phyloP scores from a whole-genome alignment of 169 alveolate genomes.

The Plasmodium coatneyi region DNA sequence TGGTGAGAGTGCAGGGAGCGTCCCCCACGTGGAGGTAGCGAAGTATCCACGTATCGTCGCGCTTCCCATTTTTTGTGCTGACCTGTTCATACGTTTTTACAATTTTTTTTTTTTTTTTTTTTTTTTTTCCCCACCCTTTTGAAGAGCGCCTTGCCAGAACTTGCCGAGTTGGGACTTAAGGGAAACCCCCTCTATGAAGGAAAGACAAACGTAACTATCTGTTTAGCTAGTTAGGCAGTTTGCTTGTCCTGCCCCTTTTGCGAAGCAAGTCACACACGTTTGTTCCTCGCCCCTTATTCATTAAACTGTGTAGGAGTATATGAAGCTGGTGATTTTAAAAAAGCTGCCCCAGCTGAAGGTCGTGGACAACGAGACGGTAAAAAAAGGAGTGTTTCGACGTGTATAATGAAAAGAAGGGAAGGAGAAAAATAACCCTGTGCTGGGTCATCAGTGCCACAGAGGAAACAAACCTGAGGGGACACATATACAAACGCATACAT shows the following conservation, averaged over 20 bases:
- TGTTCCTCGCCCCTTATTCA: not conserved
- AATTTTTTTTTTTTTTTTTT: not conserved
- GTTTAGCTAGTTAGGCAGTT: not conserved
- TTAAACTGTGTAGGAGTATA: constrained; percentile 19
- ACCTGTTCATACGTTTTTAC: not conserved
- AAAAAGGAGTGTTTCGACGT: not conserved
- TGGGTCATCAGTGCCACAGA: not conserved
- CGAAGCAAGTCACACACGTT: not conserved
- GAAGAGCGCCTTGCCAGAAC: constrained; percentile 47
- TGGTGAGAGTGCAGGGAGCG: not conserved
- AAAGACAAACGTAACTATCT: constrained; percentile 20
- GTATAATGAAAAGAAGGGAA: not conserved
- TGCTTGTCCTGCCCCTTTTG: not conserved
- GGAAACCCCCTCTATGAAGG: constrained; percentile 69
- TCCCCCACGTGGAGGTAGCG: not conserved
- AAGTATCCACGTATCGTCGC: not conserved
- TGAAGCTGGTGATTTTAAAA: constrained; percentile 64
- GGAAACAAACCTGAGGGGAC: not conserved
- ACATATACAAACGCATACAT: not conserved
- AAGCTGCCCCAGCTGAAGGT: constrained; percentile 52
- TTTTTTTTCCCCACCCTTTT: not conserved
- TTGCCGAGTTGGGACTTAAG: constrained; percentile 43
- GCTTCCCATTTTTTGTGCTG: not conserved
- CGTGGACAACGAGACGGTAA: constrained; percentile 67
- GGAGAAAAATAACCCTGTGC: not conserved